A percentile compares a stretch with the other conserved stretches of the same genome.
Conservation (phyloP, 2,329 filamentous ascomycete species). For the Colletotrichum theobromicola region DNA sequence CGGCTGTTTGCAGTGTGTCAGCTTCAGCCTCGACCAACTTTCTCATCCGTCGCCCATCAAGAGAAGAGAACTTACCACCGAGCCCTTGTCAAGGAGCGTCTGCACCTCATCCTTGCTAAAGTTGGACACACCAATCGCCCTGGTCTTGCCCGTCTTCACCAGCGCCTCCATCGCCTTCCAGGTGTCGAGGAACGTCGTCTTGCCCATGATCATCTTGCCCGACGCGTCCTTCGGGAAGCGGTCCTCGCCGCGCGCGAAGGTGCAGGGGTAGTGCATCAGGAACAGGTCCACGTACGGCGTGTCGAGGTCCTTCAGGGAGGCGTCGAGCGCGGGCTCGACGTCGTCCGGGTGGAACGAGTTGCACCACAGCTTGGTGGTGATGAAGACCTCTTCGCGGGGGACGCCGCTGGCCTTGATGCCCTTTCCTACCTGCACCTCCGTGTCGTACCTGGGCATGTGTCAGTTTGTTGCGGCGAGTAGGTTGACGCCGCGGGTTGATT, state of each 20-base stretch:
- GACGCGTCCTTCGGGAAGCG: constrained; percentile 21
- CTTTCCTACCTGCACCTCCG: constrained; percentile 25
- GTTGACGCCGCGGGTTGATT: background rate
- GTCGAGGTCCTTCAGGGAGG: constrained; percentile 31
- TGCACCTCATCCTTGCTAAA: background rate
- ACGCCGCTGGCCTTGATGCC: constrained; percentile 29
- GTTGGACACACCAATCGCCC: background rate
- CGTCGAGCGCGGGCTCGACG: constrained; percentile 29
- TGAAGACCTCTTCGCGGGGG: constrained; percentile 31
- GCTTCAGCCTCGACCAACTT: background rate
- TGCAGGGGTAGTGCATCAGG: constrained; percentile 32
- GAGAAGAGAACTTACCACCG: background rate
- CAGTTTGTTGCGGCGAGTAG: background rate
- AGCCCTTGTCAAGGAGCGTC: background rate
- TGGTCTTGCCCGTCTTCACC: background rate
- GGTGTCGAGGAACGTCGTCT: background rate
- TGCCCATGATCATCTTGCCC: background rate
- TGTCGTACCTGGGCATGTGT: background rate
- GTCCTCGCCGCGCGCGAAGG: constrained; percentile 25
- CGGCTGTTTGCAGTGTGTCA: background rate
- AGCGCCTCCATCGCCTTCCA: background rate
- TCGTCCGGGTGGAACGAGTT: constrained; percentile 30
- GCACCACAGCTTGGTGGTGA: constrained; percentile 36
- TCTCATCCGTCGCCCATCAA: fast-evolving
- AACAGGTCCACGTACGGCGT: constrained; percentile 33